Conservation (phyloP, 2,329 filamentous ascomycete genomes). For the Scortechinia acanthostroma region DNA sequence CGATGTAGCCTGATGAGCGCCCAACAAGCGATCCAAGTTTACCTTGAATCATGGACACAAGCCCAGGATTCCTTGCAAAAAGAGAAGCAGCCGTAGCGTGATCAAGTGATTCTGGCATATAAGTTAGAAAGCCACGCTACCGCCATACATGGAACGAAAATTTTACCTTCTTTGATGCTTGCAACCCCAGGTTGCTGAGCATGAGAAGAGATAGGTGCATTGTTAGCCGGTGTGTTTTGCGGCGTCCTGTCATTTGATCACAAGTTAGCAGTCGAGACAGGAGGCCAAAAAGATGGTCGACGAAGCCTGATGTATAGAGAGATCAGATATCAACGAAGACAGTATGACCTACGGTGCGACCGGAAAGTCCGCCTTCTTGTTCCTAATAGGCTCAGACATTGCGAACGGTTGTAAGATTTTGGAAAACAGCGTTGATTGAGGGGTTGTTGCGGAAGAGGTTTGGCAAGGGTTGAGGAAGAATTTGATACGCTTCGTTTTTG, state of each 20-base stretch:
- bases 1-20: constrained; percentile 93
- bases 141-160: no score
- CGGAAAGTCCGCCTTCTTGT: constrained; percentile 45
- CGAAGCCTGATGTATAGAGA: no score
- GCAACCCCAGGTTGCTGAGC: constrained; percentile 89
- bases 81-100: constrained; percentile 80
- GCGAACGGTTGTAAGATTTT: constrained; percentile 14
- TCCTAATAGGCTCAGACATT: constrained; percentile 60
- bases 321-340: neutral
- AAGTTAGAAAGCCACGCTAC: no score
- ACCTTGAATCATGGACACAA: constrained; percentile 96
- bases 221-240: constrained; percentile 92
- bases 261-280: constrained; percentile 15
- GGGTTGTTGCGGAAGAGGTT: neutral
- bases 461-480: neutral
- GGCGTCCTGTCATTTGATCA: constrained; percentile 66
- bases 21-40: constrained; percentile 90
- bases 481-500: neutral
- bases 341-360: constrained; percentile 46
- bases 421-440: no score
- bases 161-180: constrained; percentile 94
- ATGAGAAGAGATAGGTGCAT: constrained; percentile 94
- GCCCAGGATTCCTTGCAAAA: constrained; percentile 89
- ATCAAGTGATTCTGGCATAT: constrained; percentile 95
- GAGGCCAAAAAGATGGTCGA: no score